Conservation (phyloP, 768 basidiomycete species). For the Mrakia frigida region DNA sequence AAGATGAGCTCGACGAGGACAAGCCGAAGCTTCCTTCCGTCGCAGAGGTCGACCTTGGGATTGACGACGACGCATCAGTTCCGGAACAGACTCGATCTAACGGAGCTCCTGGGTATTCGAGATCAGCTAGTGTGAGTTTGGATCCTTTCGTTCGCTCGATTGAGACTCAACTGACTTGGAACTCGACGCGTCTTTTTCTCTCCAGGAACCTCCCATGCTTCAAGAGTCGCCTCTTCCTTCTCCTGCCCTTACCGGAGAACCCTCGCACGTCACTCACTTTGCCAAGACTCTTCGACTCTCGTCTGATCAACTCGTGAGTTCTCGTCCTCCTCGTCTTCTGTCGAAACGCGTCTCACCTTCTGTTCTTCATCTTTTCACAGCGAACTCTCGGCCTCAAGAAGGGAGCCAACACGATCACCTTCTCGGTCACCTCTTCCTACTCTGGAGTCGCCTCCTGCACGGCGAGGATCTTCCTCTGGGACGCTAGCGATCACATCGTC, state of each 20-base stretch:
- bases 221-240: slow-evolving; percentile 5
- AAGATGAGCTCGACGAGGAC: background rate
- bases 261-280: slow-evolving; percentile 53
- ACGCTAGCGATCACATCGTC: slow-evolving; percentile 80
- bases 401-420: slow-evolving; percentile 86
- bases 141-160: background rate
- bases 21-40: slow-evolving; percentile 1
- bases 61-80: background rate
- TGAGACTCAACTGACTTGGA: background rate
- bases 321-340: background rate
- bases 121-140: slow-evolving; percentile 3
- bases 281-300: slow-evolving; percentile 90
- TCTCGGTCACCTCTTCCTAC: slow-evolving; percentile 74
- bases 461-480: slow-evolving; percentile 93
- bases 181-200: background rate
- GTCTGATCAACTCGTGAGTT: slow-evolving; percentile 81
- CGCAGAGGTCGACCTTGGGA: background rate
- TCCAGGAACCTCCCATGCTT: slow-evolving; percentile 21
- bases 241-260: slow-evolving; percentile 10
- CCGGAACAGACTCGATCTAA: background rate
- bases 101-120: background rate
- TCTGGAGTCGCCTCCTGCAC: slow-evolving; percentile 73
- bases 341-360: background rate
- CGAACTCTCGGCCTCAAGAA: slow-evolving; percentile 63
- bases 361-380: background rate